Percentiles rank a stretch among this genome's conserved stretches.
These are phyloP conservation scores for Mucor velutinosus DNA, from an alignment of 371 early-diverging fungal genomes.

Conservation along the genomic window DNA sequence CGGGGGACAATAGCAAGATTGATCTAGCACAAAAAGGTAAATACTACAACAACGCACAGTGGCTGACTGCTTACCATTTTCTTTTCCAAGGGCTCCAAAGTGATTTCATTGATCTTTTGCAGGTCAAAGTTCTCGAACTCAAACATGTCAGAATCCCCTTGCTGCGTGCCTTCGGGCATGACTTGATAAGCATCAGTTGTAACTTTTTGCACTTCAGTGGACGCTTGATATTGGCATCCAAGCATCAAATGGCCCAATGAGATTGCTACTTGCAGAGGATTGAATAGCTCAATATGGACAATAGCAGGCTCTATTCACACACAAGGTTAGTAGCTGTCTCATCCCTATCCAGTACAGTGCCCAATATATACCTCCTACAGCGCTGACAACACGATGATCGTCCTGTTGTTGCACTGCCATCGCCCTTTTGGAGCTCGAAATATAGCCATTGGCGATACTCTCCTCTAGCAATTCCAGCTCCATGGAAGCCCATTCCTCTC, in stretches of 20 bases:
- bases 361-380: constrained; percentile 56
- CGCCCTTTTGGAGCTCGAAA: constrained; percentile 41
- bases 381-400: constrained; percentile 61
- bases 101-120: constrained; percentile 50
- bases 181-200: neutral
- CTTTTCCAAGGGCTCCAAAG: constrained; percentile 57
- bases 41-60: no score
- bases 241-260: constrained; percentile 62
- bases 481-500: constrained; percentile 64
- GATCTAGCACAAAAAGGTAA: no score
- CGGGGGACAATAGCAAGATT: constrained; percentile 74
- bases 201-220: constrained; percentile 26
- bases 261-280: constrained; percentile 68
- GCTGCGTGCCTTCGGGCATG: constrained; percentile 35
- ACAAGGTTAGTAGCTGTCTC: neutral
- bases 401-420: constrained; percentile 52
- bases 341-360: neutral
- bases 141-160: constrained; percentile 20
- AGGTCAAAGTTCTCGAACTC: constrained; percentile 55
- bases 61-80: constrained; percentile 35
- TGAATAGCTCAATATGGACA: constrained; percentile 62
- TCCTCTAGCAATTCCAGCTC: constrained; percentile 64
- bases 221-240: constrained; percentile 59
- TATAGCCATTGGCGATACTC: constrained; percentile 42
- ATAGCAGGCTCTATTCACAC: constrained; percentile 59